Evolutionary conservation across 345 rosid genomes (phyloP), one percentile per base, ranked within the genome.

Genomic region (Syzygium grande): DNA sequence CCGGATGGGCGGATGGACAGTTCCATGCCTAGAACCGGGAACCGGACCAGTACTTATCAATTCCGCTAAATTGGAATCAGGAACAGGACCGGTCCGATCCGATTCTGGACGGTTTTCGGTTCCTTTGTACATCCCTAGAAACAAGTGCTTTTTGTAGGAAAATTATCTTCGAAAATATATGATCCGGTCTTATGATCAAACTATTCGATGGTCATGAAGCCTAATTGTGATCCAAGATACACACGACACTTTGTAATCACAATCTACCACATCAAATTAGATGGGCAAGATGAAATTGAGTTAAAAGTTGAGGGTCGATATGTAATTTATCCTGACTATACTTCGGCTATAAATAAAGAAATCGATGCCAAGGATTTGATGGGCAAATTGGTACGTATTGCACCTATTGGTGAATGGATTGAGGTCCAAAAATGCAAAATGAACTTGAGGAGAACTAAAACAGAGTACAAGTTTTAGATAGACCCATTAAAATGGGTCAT

Each of bases 261-360:
- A 30, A 16, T 30, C 78, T 30, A 30, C 3, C 43, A 1, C 41
- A 30, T 30, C 43, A 7, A 65, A 65, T 65, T 65, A 65, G 43
- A 65, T 65, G 11, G 22, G 23, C 9, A 1, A 29, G 43, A 2
- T 2, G 0, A 14, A n/a, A 17, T 34, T 1, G 0, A 15, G 6
- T 68, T 30, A 68, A 17, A 30, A 34, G 23, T 68, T 68, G 79
- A 27, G 65, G 73, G 54, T 6, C 15, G 9, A 61, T 61, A n/a
- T 13, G 17, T 61, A n/a, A 13, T 14, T n/a, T 6, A 3, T 30
- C 79, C 3, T 4, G 0, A 34, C 3, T 65, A 29, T 29, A 15
- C 78, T 65, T 5, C 11, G 4, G 78, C 11, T 0, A 29, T 43
- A 29, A 29, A 65, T 6, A 2, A 9, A 58, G 13, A 27, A 12